These are phyloP conservation scores for Paspalum notatum DNA, from an alignment of 176 grass and related monocot species.

Conservation along the genomic window DNA sequence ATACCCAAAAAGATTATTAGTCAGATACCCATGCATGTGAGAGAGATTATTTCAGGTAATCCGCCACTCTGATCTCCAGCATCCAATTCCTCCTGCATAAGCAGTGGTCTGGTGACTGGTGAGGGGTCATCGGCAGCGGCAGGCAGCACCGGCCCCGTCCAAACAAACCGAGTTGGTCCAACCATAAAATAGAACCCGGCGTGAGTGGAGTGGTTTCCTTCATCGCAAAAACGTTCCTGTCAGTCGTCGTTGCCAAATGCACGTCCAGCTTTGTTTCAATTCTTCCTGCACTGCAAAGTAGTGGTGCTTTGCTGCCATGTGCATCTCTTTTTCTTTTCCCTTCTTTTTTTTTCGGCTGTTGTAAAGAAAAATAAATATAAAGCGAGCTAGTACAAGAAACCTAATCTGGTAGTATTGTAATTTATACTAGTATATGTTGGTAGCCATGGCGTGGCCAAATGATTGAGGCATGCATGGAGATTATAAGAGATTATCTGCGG, in stretches of 20 bases:
- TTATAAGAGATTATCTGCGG: not conserved
- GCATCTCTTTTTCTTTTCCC: not conserved
- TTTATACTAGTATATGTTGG: not conserved
- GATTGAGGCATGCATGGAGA: constrained; percentile 29
- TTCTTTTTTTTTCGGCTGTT: not conserved
- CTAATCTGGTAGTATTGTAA: constrained; percentile 35
- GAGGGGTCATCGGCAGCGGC: not conserved
- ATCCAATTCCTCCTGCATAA: not conserved
- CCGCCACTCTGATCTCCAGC: not conserved
- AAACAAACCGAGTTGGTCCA: constrained; percentile 44
- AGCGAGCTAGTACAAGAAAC: constrained; percentile 1
- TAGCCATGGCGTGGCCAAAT: constrained; percentile 28
- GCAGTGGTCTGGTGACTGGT: constrained; percentile 37
- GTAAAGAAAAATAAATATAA: not conserved
- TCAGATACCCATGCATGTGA: not conserved
- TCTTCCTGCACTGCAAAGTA: not conserved
- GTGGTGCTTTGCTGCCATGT: not conserved
- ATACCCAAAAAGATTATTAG: not conserved
- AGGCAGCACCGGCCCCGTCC: constrained; percentile 26
- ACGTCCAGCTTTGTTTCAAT: not conserved
- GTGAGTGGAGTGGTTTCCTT: constrained; percentile 37
- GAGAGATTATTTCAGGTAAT: not conserved
- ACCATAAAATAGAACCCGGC: constrained; percentile 31
- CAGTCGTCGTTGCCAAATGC: constrained; percentile 39
- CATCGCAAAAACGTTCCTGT: constrained; percentile 36